These are phyloP conservation scores for Russula brevipes DNA, from an alignment of 768 basidiomycete genomes.

Conservation along the genomic window DNA sequence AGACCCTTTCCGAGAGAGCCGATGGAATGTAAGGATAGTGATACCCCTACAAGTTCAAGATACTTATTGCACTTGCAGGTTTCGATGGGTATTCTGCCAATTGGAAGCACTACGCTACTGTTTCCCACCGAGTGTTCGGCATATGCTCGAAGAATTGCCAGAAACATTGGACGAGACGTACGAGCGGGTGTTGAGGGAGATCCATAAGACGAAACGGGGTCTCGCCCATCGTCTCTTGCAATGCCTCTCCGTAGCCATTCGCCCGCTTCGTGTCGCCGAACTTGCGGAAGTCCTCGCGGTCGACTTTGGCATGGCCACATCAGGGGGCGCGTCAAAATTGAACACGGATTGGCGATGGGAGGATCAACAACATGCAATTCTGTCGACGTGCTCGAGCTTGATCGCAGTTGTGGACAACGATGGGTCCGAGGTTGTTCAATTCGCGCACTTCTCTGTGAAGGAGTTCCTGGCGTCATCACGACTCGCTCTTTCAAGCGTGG, in stretches of 20 bases:
- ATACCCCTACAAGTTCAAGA: too few relatives aligned
- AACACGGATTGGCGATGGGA: background rate
- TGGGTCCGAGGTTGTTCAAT: background rate
- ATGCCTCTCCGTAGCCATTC: background rate
- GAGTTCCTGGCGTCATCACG: background rate
- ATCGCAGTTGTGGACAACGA: background rate
- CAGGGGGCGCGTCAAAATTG: too few relatives aligned
- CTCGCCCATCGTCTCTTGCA: constrained; percentile 1
- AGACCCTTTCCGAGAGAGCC: background rate
- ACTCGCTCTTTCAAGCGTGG: background rate
- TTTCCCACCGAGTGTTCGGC: background rate
- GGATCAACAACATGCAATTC: background rate
- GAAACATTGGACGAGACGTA: constrained; percentile 2
- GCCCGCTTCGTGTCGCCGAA: too few relatives aligned
- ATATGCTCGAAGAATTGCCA: background rate
- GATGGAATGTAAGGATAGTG: too few relatives aligned
- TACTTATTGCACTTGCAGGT: background rate
- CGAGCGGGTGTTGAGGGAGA: background rate
- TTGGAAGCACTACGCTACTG: background rate
- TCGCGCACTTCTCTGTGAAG: background rate
- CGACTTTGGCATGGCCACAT: background rate
- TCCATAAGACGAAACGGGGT: background rate
- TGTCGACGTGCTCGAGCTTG: constrained; percentile 1
- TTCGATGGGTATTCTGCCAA: background rate
- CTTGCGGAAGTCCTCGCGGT: background rate